Conservation (phyloP, 2,329 filamentous ascomycete species). For the Monosporascus sp. region DNA sequence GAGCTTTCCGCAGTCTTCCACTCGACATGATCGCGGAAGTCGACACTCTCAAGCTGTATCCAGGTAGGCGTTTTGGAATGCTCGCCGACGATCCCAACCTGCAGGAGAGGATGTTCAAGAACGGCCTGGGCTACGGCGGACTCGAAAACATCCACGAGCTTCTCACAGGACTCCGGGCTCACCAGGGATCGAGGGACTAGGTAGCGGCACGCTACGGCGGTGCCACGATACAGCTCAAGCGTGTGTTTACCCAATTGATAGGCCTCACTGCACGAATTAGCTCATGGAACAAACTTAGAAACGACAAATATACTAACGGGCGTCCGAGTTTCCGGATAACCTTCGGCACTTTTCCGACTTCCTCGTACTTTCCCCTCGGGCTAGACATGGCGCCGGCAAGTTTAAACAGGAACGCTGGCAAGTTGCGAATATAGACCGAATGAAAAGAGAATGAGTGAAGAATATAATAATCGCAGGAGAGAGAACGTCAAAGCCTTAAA, state of each 20-base stretch:
- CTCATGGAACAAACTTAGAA: background rate
- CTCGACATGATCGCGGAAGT: constrained; percentile 9
- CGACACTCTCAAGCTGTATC: constrained; percentile 8
- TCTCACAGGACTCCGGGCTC: background rate
- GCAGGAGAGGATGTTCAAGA: constrained; percentile 9
- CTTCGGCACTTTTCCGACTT: background rate
- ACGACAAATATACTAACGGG: background rate
- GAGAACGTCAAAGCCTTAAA: no score
- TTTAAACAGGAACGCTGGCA: no score
- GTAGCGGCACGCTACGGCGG: constrained; percentile 13
- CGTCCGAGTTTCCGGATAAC: background rate
- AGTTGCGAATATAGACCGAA: no score
- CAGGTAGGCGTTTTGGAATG: constrained; percentile 10
- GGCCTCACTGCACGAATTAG: constrained; percentile 5
- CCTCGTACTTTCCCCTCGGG: background rate
- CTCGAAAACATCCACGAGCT: constrained; percentile 5
- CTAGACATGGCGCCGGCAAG: background rate
- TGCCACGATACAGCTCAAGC: constrained; percentile 7
- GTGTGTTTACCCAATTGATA: constrained; percentile 8
- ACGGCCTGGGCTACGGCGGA: constrained; percentile 8
- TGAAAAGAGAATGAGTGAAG: no score
- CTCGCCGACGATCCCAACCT: constrained; percentile 10
- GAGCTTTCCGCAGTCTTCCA: constrained; percentile 5
- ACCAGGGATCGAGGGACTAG: constrained; percentile 1
- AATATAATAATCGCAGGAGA: no score